Evolutionary conservation across 441 rosid genomes (phyloP).

Genomic region (Isatis lusitanica): DNA sequence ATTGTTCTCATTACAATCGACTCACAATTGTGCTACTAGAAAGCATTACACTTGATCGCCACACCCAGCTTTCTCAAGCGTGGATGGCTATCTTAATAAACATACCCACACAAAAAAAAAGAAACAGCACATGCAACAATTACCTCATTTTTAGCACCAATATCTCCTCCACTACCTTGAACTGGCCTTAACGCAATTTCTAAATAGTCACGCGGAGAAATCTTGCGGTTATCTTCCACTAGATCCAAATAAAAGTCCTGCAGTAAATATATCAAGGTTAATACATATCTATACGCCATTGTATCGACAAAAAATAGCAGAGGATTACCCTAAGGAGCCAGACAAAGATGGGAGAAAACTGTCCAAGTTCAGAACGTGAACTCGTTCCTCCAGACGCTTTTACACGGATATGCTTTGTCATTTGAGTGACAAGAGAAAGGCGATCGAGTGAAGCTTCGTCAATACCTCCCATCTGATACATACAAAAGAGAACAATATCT

Average conservation of each 20-base stretch:
- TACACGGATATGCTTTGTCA: slow-evolving; percentile 95
- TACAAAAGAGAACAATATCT: slow-evolving; percentile 6
- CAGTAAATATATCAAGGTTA: slow-evolving; percentile 20
- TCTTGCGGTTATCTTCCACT: slow-evolving; percentile 77
- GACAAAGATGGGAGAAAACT: slow-evolving; percentile 96
- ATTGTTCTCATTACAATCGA: neutral
- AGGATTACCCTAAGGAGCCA: slow-evolving; percentile 90
- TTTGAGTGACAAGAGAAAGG: slow-evolving; percentile 97
- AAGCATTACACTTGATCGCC: neutral
- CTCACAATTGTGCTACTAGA: neutral
- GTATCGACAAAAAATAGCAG: slow-evolving; percentile 5
- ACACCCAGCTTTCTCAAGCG: slow-evolving; percentile 3
- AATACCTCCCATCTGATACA: slow-evolving; percentile 90
- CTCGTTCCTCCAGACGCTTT: slow-evolving; percentile 84
- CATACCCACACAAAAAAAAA: neutral
- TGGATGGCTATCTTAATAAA: neutral
- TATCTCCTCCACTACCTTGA: slow-evolving; percentile 79
- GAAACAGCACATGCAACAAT: slow-evolving; percentile 4
- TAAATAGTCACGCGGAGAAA: slow-evolving; percentile 93
- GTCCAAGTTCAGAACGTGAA: slow-evolving; percentile 83
- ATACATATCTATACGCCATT: neutral
- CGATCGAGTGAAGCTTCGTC: slow-evolving; percentile 97
- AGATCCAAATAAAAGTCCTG: slow-evolving; percentile 96
- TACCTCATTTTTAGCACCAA: slow-evolving; percentile 96
- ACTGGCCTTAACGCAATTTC: slow-evolving; percentile 91